Evolutionary conservation across 306 rosid species (phyloP).

Genomic region (Cicer arietinum): DNA sequence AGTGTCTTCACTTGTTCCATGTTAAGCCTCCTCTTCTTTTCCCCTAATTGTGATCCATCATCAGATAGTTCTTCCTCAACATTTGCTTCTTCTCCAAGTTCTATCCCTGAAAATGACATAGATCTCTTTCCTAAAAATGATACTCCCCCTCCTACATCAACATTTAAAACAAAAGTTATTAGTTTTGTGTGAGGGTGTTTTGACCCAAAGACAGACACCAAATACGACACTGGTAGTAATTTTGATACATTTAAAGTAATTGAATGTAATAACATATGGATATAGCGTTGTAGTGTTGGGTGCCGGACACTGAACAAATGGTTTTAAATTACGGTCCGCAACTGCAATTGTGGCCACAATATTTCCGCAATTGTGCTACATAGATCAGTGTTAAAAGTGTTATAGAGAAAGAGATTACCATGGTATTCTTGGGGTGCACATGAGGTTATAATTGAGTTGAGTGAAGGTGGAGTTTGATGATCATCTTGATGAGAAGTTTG

Average conservation of each 20-base stretch:
- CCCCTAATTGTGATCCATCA: constrained; percentile 90
- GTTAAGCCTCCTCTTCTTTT: constrained; percentile 93
- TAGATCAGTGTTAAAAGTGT: not conserved
- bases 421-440: constrained; percentile 80
- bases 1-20: constrained; percentile 94
- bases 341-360: not conserved
- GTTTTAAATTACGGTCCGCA: not conserved
- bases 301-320: no score
- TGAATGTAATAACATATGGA: no score
- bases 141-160: constrained; percentile 63
- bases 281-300: no score
- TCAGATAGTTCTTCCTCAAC: constrained; percentile 85
- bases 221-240: no score
- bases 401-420: constrained; percentile 17
- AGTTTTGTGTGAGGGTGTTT: not conserved
- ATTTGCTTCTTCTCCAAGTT: constrained; percentile 75
- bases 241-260: no score
- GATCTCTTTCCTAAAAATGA: constrained; percentile 86
- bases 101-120: constrained; percentile 82
- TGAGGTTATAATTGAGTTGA: constrained; percentile 77
- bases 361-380: not conserved
- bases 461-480: constrained; percentile 72
- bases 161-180: not conserved
- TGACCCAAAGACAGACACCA: no score
- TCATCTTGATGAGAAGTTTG: constrained; percentile 70